Evolutionary conservation across 176 grass and related monocot species (phyloP), one percentile per base, ranked within the genome.

Genomic region (Canna indica): DNA sequence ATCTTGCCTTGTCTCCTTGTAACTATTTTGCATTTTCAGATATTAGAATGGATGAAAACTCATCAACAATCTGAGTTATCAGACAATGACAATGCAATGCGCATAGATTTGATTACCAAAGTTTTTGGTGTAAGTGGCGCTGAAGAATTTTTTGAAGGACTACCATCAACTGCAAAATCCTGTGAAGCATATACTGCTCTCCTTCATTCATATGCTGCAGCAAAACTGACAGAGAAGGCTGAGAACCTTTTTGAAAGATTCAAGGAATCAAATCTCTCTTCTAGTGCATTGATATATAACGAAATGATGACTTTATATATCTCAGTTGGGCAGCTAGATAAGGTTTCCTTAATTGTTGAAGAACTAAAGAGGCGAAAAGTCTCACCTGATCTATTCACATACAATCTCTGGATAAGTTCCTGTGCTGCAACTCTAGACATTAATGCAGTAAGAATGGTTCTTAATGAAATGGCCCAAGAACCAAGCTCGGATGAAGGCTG

Each of bases 251-350:
- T 96, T n/a, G 22, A 80, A 64, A 87, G 77, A 64, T 88, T 96
- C 77, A 91, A 88, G 78, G 80, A 69, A 26, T 78, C 71, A 13
- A 62, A 75, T 78, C 65, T 86, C 4, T 38, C 70, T 20, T 72
- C 79, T 12, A 72, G 83, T 65, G 59, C 66, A 35, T 59, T 91
- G 36, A 80, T 84, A 47, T 95, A 83, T 34, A 95, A 91, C 62
- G 91, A 91, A 36, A 85, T 91, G 77, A 91, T 96, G 91, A 91
- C 88, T 20, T 11, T 96, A 41, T 96, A 91, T 71, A 85, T 88
- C 6, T 96, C 91, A 25, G 80, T 91, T 4, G 91, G 91, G 11
- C 68, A 88, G 59, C 69, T 85, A 1, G 80, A 86, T 71, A 88
- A 96, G 62, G 88, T 90, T 30, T 38, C 71, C 0, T 11, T 14